Conservation (phyloP, 257 asterid genomes). For the Lavandula angustifolia region DNA sequence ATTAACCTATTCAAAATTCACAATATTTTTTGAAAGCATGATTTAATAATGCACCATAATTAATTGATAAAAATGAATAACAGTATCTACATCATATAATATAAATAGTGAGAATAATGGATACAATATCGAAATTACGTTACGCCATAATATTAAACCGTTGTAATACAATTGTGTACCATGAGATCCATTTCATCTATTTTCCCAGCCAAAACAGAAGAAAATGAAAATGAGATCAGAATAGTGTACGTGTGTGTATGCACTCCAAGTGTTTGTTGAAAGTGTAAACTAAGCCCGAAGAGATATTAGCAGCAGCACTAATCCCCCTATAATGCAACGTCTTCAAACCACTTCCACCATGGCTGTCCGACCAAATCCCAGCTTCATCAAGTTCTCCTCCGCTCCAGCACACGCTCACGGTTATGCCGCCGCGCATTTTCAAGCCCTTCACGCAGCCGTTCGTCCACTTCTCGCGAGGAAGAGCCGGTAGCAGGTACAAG, state of each 20-base stretch:
- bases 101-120: too few species aligned
- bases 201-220: conserved; percentile 9
- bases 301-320: conserved; percentile 37
- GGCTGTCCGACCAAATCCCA: conserved; percentile 55
- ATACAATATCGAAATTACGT: too few species aligned
- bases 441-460: conserved; percentile 65
- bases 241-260: conserved; percentile 35
- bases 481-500: conserved; percentile 71
- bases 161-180: too few species aligned
- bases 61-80: too few species aligned
- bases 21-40: too few species aligned
- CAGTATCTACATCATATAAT: too few species aligned
- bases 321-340: conserved; percentile 54
- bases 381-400: conserved; percentile 63
- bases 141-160: too few species aligned
- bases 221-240: neutral
- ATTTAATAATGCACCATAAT: too few species aligned
- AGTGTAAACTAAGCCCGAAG: conserved; percentile 56
- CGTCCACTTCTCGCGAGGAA: conserved; percentile 67
- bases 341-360: conserved; percentile 36
- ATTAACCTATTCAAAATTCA: neutral
- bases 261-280: conserved; percentile 56
- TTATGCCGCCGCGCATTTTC: conserved; percentile 64
- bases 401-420: conserved; percentile 64
- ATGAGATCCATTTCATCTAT: conserved; percentile 16